Percentiles rank a stretch among this genome's conserved stretches.
phyloP scores from a whole-genome alignment of 1,284 basidiomycete genomes.

The Macrocystidia cucumis region DNA sequence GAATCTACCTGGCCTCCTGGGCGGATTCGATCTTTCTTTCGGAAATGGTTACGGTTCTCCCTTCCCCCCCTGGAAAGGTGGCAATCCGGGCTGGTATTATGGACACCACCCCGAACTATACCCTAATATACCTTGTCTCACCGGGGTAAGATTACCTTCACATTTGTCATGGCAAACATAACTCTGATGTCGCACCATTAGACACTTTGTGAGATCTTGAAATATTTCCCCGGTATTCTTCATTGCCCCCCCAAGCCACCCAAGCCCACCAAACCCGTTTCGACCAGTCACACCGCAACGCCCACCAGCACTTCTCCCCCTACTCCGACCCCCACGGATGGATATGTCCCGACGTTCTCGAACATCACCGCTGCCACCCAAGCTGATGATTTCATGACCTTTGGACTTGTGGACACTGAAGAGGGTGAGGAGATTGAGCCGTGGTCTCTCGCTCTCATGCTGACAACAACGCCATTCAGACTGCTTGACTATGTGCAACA shows the following conservation, averaged over 20 bases:
- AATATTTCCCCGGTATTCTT: constrained; percentile 22
- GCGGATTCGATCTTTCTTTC: constrained; percentile 18
- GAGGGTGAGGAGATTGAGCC: constrained; percentile 19
- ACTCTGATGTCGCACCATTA: constrained; percentile 9
- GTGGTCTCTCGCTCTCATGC: not conserved
- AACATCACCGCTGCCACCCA: constrained; percentile 34
- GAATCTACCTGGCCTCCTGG: constrained; percentile 7
- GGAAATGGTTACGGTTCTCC: constrained; percentile 29
- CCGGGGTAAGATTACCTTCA: constrained; percentile 14
- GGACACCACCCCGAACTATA: constrained; percentile 20
- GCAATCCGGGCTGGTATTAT: constrained; percentile 33
- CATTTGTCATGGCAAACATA: not conserved
- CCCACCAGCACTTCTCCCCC: constrained; percentile 12
- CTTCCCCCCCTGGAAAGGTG: constrained; percentile 25
- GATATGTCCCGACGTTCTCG: constrained; percentile 28
- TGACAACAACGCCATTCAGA: constrained; percentile 15
- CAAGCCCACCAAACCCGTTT: constrained; percentile 5
- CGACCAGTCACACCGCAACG: constrained; percentile 5
- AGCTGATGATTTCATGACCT: constrained; percentile 32
- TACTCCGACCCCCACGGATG: constrained; percentile 18
- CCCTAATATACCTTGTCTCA: constrained; percentile 22
- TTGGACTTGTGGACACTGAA: constrained; percentile 35
- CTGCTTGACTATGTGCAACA: constrained; percentile 35
- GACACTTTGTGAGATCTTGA: constrained; percentile 27
- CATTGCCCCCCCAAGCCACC: constrained; percentile 24